Evolutionary conservation across 2,329 filamentous ascomycete genomes (phyloP).

Genomic region (Monosporascus sp.): DNA sequence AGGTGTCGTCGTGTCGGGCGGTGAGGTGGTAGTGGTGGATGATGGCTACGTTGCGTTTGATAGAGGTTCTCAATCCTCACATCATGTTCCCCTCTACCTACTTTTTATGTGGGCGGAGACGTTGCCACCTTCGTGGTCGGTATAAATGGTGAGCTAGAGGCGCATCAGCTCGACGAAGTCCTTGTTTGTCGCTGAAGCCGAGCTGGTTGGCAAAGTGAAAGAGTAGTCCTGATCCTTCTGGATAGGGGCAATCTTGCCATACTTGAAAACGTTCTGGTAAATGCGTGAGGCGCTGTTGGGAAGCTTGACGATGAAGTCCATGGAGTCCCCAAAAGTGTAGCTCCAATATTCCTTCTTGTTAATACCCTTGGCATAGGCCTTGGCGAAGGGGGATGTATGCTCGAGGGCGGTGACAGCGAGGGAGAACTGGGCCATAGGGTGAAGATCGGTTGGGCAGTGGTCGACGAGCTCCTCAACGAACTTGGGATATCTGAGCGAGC

Average conservation of each 20-base stretch:
- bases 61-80: conserved; percentile 99
- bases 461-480: conserved; percentile 99
- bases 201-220: conserved; percentile 99
- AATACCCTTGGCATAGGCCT: conserved; percentile 96
- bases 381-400: conserved; percentile 95
- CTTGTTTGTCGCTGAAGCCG: conserved; percentile 88
- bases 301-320: conserved; percentile 99
- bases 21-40: conserved; percentile 99
- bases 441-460: conserved; percentile 96
- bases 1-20: conserved; percentile 99
- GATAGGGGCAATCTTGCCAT: conserved; percentile 91
- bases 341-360: conserved; percentile 99
- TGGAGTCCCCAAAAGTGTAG: conserved; percentile 98
- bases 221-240: conserved; percentile 99
- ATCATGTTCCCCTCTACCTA: conserved; percentile 89
- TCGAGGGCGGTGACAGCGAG: conserved; percentile 96
- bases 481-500: conserved; percentile 96
- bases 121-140: conserved; percentile 99
- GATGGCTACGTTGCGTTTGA: conserved; percentile 98
- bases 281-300: conserved; percentile 96
- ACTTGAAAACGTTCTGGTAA: conserved; percentile 99
- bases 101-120: conserved; percentile 98
- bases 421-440: conserved; percentile 99
- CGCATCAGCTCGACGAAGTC: conserved; percentile 99
- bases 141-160: conserved; percentile 99